A percentile compares a stretch with the other conserved stretches of the same genome.
Evolutionary conservation across 2,329 filamentous ascomycete genomes (phyloP).

Genomic region (Aphanoascus verrucosus): DNA sequence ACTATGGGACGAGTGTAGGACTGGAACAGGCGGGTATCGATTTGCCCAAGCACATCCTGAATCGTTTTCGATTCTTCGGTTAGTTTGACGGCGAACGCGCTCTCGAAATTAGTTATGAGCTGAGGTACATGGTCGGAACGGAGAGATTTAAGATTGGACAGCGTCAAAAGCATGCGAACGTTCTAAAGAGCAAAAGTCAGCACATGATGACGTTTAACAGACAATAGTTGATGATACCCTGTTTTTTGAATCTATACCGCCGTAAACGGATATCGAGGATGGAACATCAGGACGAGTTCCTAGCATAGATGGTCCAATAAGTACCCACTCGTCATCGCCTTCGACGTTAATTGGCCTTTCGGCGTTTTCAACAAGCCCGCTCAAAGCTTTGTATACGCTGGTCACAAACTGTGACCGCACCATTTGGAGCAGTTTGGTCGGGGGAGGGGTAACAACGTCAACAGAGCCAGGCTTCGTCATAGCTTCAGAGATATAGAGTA

Average conservation of each 20-base stretch:
- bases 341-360: constrained; percentile 61
- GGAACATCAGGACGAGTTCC: constrained; percentile 25
- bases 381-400: constrained; percentile 85
- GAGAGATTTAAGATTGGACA: constrained; percentile 81
- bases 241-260: constrained; percentile 44
- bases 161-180: constrained; percentile 82
- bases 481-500: constrained; percentile 83
- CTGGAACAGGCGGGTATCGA: constrained; percentile 81
- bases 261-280: constrained; percentile 36
- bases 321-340: constrained; percentile 42
- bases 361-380: constrained; percentile 94
- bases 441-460: constrained; percentile 74
- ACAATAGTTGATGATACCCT: constrained; percentile 33
- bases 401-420: constrained; percentile 86
- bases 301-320: constrained; percentile 32
- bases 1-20: constrained; percentile 77
- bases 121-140: constrained; percentile 72
- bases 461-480: constrained; percentile 60
- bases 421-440: constrained; percentile 78
- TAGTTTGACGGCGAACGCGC: constrained; percentile 83
- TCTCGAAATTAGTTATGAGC: constrained; percentile 87
- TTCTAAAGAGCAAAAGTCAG: constrained; percentile 45
- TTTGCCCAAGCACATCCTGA: constrained; percentile 78
- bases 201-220: neutral
- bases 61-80: constrained; percentile 90